Percentiles rank a stretch among this genome's conserved stretches.
Conservation (phyloP, 345 rosid species). For the Sisymbrium altissimum region DNA sequence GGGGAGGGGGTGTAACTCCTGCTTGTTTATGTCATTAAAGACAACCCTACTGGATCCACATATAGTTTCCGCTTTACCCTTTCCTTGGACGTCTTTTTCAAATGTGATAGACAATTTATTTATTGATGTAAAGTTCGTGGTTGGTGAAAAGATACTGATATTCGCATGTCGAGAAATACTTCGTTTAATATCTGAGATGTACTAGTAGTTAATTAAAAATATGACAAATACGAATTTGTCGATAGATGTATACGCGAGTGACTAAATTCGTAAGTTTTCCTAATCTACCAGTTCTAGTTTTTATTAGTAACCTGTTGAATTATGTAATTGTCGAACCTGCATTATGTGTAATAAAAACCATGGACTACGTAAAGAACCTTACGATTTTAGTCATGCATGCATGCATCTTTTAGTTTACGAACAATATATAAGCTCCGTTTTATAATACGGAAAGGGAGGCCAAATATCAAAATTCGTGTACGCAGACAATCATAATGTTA, state of each 20-base stretch:
- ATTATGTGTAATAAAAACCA: neutral
- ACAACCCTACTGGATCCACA: too few relatives aligned
- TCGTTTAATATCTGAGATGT: neutral
- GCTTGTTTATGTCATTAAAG: too few relatives aligned
- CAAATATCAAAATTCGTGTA: neutral
- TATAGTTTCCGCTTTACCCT: slow-evolving; percentile 5
- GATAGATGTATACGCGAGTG: neutral
- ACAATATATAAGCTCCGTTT: neutral
- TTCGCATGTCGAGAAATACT: neutral
- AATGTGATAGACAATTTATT: slow-evolving; percentile 21
- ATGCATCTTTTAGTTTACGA: neutral
- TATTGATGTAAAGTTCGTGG: neutral
- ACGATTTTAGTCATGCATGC: neutral
- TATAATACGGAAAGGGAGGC: neutral
- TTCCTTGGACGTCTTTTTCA: neutral
- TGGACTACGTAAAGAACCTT: neutral
- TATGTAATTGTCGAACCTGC: neutral
- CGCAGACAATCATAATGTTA: neutral
- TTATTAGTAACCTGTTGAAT: neutral
- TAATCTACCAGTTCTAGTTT: neutral
- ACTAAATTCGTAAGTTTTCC: neutral
- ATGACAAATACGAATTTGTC: neutral
- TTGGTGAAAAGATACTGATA: slow-evolving; percentile 16
- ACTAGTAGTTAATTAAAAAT: neutral
- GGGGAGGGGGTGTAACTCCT: too few relatives aligned